These are phyloP conservation scores for Globomyces sp. DNA, from an alignment of 371 early-diverging fungal species.

Conservation along the genomic window DNA sequence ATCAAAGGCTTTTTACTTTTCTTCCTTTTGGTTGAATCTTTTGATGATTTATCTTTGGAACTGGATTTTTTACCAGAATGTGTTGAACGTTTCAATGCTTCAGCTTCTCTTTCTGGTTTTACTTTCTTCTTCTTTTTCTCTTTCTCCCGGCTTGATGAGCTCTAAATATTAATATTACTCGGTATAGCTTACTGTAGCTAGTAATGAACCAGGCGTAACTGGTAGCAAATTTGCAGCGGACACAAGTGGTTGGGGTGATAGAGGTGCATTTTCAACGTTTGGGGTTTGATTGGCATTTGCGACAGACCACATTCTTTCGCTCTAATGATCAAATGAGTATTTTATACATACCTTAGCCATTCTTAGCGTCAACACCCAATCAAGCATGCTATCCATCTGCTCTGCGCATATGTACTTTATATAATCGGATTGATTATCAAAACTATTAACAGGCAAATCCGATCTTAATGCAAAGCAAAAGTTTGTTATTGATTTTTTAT, in stretches of 20 bases:
- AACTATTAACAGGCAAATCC: constrained; percentile 68
- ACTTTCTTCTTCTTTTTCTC: too few relatives aligned
- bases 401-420: constrained; percentile 77
- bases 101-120: too few relatives aligned
- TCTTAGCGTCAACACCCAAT: constrained; percentile 84
- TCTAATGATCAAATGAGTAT: neutral
- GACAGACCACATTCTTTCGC: constrained; percentile 3
- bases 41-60: constrained; percentile 1
- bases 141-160: too few relatives aligned
- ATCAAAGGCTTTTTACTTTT: constrained; percentile 15
- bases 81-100: too few relatives aligned
- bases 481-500: constrained; percentile 68
- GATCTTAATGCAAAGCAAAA: constrained; percentile 84
- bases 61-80: neutral
- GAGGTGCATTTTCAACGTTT: neutral
- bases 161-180: too few relatives aligned
- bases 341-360: constrained; percentile 56
- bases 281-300: neutral
- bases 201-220: constrained; percentile 10
- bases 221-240: neutral
- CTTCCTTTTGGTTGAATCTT: neutral
- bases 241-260: neutral
- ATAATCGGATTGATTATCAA: constrained; percentile 82
- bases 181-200: neutral
- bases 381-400: constrained; percentile 65